Conservation (phyloP, 2,329 filamentous ascomycete species). For the Gaeumannomyces sp. region DNA sequence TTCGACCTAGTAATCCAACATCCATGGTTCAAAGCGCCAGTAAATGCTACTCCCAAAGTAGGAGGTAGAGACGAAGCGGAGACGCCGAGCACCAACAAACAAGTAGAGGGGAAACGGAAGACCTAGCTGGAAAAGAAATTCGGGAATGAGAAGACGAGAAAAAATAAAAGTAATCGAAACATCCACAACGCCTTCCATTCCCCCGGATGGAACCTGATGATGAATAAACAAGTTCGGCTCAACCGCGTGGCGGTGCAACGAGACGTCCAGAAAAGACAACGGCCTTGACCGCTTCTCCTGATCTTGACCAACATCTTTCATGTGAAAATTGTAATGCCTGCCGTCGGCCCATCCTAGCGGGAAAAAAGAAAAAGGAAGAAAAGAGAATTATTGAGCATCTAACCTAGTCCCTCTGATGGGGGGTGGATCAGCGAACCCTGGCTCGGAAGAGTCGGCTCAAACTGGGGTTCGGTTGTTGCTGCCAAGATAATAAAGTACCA, state of each 20-base stretch:
- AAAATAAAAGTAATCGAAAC: neutral
- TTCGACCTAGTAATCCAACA: neutral
- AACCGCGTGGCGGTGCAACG: neutral
- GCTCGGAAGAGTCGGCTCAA: neutral
- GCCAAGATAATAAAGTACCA: neutral
- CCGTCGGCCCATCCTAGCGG: neutral
- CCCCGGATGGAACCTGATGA: neutral
- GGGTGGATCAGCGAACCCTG: neutral
- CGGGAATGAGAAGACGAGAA: neutral
- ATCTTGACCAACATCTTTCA: neutral
- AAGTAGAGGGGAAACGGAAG: neutral
- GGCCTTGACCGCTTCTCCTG: neutral
- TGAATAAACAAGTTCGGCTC: neutral
- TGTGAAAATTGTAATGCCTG: neutral
- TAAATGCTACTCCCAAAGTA: neutral
- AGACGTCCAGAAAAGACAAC: neutral
- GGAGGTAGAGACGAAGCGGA: neutral
- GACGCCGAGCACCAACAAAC: neutral
- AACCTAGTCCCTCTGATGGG: neutral
- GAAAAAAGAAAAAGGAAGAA: constrained; percentile 5
- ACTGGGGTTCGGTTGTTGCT: neutral
- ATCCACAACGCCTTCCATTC: neutral
- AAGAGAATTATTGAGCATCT: neutral
- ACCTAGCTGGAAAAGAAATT: neutral
- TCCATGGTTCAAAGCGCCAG: neutral